Percentiles rank a stretch among this genome's conserved stretches.
These are phyloP conservation scores for Carex littledalei DNA, from an alignment of 176 grass and related monocot genomes.

Conservation along the genomic window DNA sequence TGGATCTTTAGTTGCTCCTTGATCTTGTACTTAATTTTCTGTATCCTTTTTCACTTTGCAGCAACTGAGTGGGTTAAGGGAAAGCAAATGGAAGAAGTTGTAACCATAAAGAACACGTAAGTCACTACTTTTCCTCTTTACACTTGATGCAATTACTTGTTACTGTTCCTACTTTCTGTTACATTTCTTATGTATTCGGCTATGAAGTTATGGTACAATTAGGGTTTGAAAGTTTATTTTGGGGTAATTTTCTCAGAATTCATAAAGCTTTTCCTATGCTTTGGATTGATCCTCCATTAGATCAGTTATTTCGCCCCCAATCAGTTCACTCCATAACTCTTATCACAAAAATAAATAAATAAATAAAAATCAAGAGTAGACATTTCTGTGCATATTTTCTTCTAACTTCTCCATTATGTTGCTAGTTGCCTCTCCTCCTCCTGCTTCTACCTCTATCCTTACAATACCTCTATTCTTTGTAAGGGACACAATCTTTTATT, in stretches of 20 bases:
- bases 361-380: too few species aligned
- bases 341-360: too few species aligned
- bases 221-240: not conserved
- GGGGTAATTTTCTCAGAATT: not conserved
- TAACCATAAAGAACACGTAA: conserved; percentile 77
- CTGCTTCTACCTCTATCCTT: too few species aligned
- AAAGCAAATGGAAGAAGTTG: conserved; percentile 67
- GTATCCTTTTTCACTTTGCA: conserved; percentile 16
- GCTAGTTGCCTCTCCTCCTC: not conserved
- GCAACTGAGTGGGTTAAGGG: conserved; percentile 90
- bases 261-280: not conserved
- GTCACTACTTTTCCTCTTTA: not conserved
- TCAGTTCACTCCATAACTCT: too few species aligned
- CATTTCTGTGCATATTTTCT: not conserved
- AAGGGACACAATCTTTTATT: not conserved
- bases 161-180: not conserved
- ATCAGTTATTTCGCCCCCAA: too few species aligned
- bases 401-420: not conserved
- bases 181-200: not conserved
- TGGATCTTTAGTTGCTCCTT: not conserved
- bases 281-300: not conserved
- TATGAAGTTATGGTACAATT: not conserved
- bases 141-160: not conserved
- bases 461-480: not conserved
- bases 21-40: not conserved